Evolutionary conservation across 306 rosid genomes (phyloP).

Genomic region (Lathyrus tuberosus): DNA sequence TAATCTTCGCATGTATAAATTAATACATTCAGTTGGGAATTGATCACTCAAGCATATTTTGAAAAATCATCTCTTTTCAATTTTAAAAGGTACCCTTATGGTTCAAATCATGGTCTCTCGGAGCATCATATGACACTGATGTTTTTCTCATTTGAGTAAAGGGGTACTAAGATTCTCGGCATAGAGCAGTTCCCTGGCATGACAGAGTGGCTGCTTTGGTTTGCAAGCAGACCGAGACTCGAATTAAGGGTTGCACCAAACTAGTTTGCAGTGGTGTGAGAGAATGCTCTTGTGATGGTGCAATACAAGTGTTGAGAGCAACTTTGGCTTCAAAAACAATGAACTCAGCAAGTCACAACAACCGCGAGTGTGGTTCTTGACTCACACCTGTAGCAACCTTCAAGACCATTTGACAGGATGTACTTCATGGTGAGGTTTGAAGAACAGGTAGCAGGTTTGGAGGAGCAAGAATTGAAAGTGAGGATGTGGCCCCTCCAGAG

Average conservation of each 20-base stretch:
- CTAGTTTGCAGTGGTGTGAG: no score
- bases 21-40: not conserved
- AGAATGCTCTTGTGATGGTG: no score
- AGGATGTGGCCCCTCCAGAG: not conserved
- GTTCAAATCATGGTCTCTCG: not conserved
- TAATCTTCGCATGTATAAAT: not conserved
- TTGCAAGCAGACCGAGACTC: not conserved
- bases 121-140: not conserved
- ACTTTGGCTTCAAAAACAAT: no score
- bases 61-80: not conserved
- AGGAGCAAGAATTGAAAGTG: not conserved
- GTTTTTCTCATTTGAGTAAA: not conserved
- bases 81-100: not conserved
- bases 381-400: not conserved
- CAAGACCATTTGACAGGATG: not conserved
- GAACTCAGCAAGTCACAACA: no score
- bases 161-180: not conserved
- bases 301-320: no score
- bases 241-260: no score
- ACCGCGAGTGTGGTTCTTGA: not conserved
- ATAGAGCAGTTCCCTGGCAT: not conserved
- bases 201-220: not conserved
- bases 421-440: not conserved
- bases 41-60: not conserved
- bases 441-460: not conserved